Percentiles rank a stretch among this genome's conserved stretches.
phyloP scores from a whole-genome alignment of 2,329 filamentous ascomycete genomes.

The Hypomyces rosellus region DNA sequence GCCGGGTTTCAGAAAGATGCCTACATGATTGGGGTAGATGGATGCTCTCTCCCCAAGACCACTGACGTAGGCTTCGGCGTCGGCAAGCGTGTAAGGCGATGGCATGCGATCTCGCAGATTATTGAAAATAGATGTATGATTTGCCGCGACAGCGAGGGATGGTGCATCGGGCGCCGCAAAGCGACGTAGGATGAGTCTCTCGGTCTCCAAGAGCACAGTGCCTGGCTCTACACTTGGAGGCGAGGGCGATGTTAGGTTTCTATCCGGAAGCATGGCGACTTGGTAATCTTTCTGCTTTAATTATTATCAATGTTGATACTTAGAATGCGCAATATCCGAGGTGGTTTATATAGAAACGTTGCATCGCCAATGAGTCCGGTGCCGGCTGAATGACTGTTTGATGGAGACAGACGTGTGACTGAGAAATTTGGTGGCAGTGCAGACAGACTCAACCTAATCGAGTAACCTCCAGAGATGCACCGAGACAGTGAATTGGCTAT shows the following conservation, averaged over 20 bases:
- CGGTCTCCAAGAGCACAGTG: constrained; percentile 25
- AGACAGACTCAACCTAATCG: no score
- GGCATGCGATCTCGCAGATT: constrained; percentile 42
- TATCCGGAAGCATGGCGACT: not conserved
- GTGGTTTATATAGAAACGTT: no score
- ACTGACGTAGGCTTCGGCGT: constrained; percentile 33
- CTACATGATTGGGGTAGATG: constrained; percentile 23
- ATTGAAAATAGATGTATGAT: constrained; percentile 31
- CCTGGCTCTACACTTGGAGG: constrained; percentile 22
- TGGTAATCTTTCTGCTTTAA: no score
- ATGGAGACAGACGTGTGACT: no score
- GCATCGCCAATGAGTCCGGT: no score
- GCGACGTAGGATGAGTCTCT: constrained; percentile 35
- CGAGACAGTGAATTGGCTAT: no score
- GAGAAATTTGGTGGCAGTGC: no score
- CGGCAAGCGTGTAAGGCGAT: constrained; percentile 36
- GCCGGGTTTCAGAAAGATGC: constrained; percentile 28
- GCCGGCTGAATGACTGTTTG: no score
- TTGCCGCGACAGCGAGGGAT: constrained; percentile 26
- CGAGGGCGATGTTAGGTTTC: constrained; percentile 8
- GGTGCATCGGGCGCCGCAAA: constrained; percentile 33
- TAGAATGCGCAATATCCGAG: no score
- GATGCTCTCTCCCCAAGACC: constrained; percentile 15
- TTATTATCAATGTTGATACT: no score
- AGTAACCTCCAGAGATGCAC: no score